These are phyloP conservation scores for Kregervanrija delftensis DNA, from an alignment of 805 yeast species.

Conservation along the genomic window DNA sequence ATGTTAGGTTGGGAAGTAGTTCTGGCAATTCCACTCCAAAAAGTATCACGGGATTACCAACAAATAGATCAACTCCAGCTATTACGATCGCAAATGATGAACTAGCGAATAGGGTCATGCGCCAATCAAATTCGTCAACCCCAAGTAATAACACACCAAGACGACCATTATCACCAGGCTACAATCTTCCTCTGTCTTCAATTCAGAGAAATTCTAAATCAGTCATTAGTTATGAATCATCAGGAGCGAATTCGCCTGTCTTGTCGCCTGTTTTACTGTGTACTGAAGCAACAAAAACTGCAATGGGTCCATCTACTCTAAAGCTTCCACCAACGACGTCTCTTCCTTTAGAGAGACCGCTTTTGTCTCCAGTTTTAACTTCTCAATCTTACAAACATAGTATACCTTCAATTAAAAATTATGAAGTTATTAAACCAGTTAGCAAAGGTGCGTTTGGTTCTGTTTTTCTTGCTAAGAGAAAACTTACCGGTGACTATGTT, in stretches of 20 bases:
- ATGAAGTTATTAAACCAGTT: constrained; percentile 85
- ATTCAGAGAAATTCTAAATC: constrained; percentile 45
- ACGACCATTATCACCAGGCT: constrained; percentile 50
- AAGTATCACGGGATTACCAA: constrained; percentile 9
- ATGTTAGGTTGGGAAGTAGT: background rate
- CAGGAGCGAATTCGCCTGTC: constrained; percentile 36
- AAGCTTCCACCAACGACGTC: background rate
- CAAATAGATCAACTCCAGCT: constrained; percentile 21
- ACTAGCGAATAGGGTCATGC: constrained; percentile 2
- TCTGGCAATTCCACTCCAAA: constrained; percentile 20
- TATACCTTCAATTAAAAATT: constrained; percentile 74
- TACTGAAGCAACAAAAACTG: constrained; percentile 27
- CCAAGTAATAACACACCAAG: constrained; percentile 40
- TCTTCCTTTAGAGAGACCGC: constrained; percentile 40
- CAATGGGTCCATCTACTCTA: background rate
- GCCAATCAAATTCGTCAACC: constrained; percentile 12
- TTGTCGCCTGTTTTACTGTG: constrained; percentile 53
- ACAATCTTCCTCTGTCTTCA: constrained; percentile 50
- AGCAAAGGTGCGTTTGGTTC: constrained; percentile 98
- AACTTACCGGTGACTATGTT: constrained; percentile 85
- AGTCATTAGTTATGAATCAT: constrained; percentile 9
- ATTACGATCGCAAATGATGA: constrained; percentile 16
- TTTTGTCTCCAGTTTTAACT: constrained; percentile 72
- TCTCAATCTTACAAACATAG: constrained; percentile 52
- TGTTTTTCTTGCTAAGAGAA: constrained; percentile 79